A percentile compares a stretch with the other conserved stretches of the same genome.
phyloP scores from a whole-genome alignment of 108 stramenopile species.

The Skeletonema tropicum region DNA sequence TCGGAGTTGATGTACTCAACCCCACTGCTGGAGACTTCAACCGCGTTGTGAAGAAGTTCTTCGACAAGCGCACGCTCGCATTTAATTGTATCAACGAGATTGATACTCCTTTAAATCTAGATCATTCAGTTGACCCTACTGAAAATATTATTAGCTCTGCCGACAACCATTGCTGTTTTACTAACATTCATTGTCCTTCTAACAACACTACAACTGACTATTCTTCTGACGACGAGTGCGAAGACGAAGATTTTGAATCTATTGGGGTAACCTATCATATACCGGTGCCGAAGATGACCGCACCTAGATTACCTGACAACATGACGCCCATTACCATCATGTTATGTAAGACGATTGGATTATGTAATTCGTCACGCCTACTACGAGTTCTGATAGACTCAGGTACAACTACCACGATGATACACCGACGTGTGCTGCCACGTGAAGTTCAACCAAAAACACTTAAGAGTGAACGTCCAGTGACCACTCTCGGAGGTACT shows the following conservation, averaged over 20 bases:
- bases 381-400: background rate
- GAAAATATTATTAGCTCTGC: too few species aligned
- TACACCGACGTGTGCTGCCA: slow-evolving; percentile 8
- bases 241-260: background rate
- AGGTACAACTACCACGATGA: slow-evolving; percentile 4
- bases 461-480: background rate
- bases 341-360: background rate
- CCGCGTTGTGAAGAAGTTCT: too few species aligned
- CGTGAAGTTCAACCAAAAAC: background rate
- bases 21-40: too few species aligned
- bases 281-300: background rate
- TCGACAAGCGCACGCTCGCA: too few species aligned
- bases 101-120: too few species aligned
- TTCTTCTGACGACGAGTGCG: too few species aligned
- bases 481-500: background rate
- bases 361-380: background rate
- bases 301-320: background rate
- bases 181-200: too few species aligned
- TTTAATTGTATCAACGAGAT: too few species aligned
- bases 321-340: background rate
- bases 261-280: background rate
- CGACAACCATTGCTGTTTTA: too few species aligned
- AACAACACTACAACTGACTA: too few species aligned
- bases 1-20: too few species aligned
- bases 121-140: too few species aligned